phyloP scores from a whole-genome alignment of 148 eudicot species.

The Euryodendron excelsum region DNA sequence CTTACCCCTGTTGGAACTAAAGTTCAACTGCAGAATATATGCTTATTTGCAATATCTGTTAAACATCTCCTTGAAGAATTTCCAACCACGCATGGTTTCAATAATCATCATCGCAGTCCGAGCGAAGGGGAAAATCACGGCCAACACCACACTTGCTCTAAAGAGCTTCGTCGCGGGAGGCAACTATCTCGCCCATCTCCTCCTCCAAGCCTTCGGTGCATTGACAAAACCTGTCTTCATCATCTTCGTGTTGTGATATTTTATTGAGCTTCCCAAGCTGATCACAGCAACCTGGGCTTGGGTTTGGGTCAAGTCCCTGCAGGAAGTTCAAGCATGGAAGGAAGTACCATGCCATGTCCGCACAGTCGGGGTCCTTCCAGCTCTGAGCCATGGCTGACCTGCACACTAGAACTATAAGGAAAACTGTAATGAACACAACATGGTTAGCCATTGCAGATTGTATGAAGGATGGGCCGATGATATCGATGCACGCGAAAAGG shows the following conservation, averaged over 20 bases:
- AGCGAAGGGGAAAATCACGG: neutral
- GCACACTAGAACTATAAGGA: neutral
- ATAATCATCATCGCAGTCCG: neutral
- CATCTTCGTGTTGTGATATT: neutral
- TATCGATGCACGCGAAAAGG: neutral
- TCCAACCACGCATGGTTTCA: too few species aligned
- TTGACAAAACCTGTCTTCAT: neutral
- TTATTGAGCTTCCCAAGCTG: neutral
- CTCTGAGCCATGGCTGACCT: neutral
- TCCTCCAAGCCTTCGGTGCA: neutral
- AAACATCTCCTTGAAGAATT: too few species aligned
- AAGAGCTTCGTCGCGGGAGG: neutral
- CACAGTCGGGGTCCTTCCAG: neutral
- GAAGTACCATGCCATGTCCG: neutral
- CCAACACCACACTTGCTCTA: neutral
- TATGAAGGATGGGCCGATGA: too few species aligned
- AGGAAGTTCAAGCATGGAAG: constrained; percentile 11
- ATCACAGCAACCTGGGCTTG: neutral
- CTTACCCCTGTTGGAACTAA: too few species aligned
- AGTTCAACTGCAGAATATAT: neutral
- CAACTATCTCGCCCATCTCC: neutral
- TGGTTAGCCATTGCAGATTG: neutral
- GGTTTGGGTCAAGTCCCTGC: neutral
- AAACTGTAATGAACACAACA: neutral
- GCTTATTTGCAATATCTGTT: neutral